Evolutionary conservation across 106 monocot species (phyloP), one percentile per base, ranked within the genome.

Genomic region (Phalaenopsis aphrodite): DNA sequence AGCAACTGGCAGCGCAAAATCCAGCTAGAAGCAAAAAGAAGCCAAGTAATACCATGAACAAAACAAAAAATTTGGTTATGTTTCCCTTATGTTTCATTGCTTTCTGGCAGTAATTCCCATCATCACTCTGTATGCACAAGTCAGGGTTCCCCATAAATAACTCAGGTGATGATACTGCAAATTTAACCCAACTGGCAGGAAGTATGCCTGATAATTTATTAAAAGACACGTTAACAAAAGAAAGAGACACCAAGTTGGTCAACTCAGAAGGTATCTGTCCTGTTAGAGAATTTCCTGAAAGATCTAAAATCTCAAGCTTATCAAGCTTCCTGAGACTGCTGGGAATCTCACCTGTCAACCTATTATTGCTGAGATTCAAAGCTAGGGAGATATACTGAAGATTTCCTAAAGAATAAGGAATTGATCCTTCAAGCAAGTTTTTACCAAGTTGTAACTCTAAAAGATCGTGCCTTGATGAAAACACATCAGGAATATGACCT

Each of bases 161-260:
- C 8, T 41, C 38, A 3, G 89, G 89, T 16, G 83, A 89, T 58
- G 80, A 49, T 38, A 81, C 72, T 78, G 57, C 75, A 80, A 94
- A 79, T 58, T 91, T 88, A 72, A 80, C 69, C 94, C 94, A 94
- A 77, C 66, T 78, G 1, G 42, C 6, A 12, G 94, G 94, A 1
- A 94, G 79, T 10, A 66, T 75, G 9, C 89, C 91, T 41, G 81
- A 88, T 79, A 94, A 79, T 16, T 86, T 41, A 79, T 94, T 94
- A 79, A 77, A 86, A 12, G 91, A 91, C 43, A 94, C 30, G 83
- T 94, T 91, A 1, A 91, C 89, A 57, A 80, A 81, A 2, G 79
- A 84, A 81, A 94, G 89, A n/a, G 94, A 89, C 38, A 79, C 41
- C 94, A 94, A 85, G 72, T 89, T 86, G 39, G 64, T 80, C 61